Percentiles rank a stretch among this genome's conserved stretches.
These are phyloP conservation scores for Piromyces sp. DNA, from an alignment of 192 early-diverging fungal species.

Conservation along the genomic window DNA sequence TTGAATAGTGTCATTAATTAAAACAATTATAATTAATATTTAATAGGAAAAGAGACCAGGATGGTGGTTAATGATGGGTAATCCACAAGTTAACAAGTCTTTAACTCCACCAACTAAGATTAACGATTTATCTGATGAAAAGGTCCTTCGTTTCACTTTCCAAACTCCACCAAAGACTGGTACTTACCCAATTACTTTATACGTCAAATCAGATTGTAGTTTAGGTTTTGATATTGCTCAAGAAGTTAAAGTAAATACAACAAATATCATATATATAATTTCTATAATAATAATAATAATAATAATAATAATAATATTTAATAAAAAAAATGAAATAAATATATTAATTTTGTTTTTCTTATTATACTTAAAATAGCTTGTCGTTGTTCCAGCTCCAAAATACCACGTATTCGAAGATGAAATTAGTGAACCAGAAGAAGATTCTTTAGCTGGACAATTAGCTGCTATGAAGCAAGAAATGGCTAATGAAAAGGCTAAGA, in stretches of 20 bases:
- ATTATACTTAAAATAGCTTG: constrained; percentile 18
- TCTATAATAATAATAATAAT: no score
- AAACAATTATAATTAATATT: no score
- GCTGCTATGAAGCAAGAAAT: constrained; percentile 2
- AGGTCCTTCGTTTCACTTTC: constrained; percentile 62
- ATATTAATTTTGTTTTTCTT: no score
- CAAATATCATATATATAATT: no score
- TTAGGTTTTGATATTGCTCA: constrained; percentile 63
- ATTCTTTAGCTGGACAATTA: constrained; percentile 88
- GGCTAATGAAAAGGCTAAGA: background rate
- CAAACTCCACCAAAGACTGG: constrained; percentile 78
- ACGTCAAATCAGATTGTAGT: constrained; percentile 77
- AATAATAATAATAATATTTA: no score
- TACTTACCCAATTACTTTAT: constrained; percentile 59
- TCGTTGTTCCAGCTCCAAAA: constrained; percentile 53
- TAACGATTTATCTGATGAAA: constrained; percentile 43
- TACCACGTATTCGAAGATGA: constrained; percentile 70
- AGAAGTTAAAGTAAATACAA: constrained; percentile 48
- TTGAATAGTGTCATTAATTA: no score
- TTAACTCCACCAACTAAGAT: constrained; percentile 63
- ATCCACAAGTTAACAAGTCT: constrained; percentile 63
- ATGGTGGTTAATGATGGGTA: constrained; percentile 53
- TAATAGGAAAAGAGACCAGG: constrained; percentile 3
- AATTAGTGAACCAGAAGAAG: constrained; percentile 91
- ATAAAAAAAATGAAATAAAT: no score